Base-by-base conservation (phyloP, 768 basidiomycete genomes). In the Scleroderma bovista region DNA sequence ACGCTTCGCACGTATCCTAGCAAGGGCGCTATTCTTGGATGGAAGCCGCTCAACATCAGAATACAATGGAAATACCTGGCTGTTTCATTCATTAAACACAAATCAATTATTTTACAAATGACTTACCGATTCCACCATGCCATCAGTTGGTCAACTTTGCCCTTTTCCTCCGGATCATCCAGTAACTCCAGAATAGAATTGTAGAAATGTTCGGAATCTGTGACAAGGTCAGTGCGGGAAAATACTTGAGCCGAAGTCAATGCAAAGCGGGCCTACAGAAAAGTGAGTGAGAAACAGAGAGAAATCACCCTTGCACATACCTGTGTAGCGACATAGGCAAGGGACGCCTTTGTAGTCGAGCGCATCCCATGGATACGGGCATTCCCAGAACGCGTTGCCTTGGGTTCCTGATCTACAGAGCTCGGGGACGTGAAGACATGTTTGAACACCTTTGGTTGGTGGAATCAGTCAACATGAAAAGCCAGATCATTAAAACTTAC, bases 341-440 rank as follows among this genome's bases (percentile, higher is more conserved):
- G 40, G 1, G 54, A 64, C 5, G 52, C 52, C 16, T 33, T 29
- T 2, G 54, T 60, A 5, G 60, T 48, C 8, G 9, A 8, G 12
- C 37, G 50, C 58, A 57, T 59, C 1, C 57, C 39, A 9, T 59
- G 60, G 24, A 60, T 57, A 3, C 38, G 26, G 4, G 55, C 52
- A 34, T 64, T 64, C 2, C 60, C 58, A 9, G 55, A 64, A 24
- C 54, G 22, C 3, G 65, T 64, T 6, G 62, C 64, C 42, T 57
- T 64, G 16, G 50, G 44, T 31, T 61, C 62, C 31, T 56, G 57
- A 29, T 66, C 54, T 3, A 65, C 62, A 8, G 64, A 64, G 42
- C 63, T 66, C 2, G 65, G 64, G 1, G 60, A 65, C 2, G 54
- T 68, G 33, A 68, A 68, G 15, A 68, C 48, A 44, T 65, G 58